Evolutionary conservation across 495 filamentous ascomycete genomes (phyloP), one percentile per base, ranked within the genome.

Genomic region (Penicillium steckii): DNA sequence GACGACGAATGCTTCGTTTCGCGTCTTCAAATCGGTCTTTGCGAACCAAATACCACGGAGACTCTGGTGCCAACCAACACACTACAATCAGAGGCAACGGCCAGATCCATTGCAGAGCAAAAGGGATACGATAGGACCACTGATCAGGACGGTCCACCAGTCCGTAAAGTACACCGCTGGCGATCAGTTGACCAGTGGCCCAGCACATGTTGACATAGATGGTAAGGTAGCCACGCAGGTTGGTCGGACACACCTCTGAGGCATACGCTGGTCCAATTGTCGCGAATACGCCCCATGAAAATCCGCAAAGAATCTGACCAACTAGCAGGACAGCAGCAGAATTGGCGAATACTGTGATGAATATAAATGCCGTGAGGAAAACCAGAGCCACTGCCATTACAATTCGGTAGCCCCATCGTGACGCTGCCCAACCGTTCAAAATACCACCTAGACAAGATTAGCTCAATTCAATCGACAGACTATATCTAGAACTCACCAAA

Each of bases 91-190:
- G 74, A 9, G 84, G 72, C 3, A 81, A 61, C 5, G 84, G 81
- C 80, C 83, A 87, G 41, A 86, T 75, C 85, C 85, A 87, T 61
- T 87, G 84, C 48, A 84, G 44, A 6, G 77, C 81, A 47, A 84
- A 86, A 1, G 80, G 78, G 44, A 81, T 81, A 9, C 77, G 74
- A 46, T 84, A 86, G 63, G 61, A 45, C 66, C 66, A 57, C 56
- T 71, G 15, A 72, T 74, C 22, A 1, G 48, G 8, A 21, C 54
- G 56, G n/a, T 48, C 48, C 23, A 75, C 55, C n/a, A 74, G 69
- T n/a, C 78, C 80, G 8, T 76, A 70, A 7, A 83, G 69, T 3
- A 84, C 75, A 4, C 76, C 77, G 9, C 79, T 76, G 0, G 74
- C 77, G 10, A 87, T 69, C 4, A 86, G 69, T 46, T 85, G 82